Evolutionary conservation across 805 yeast species (phyloP).

Genomic region (Wickerhamiella bombiphila): DNA sequence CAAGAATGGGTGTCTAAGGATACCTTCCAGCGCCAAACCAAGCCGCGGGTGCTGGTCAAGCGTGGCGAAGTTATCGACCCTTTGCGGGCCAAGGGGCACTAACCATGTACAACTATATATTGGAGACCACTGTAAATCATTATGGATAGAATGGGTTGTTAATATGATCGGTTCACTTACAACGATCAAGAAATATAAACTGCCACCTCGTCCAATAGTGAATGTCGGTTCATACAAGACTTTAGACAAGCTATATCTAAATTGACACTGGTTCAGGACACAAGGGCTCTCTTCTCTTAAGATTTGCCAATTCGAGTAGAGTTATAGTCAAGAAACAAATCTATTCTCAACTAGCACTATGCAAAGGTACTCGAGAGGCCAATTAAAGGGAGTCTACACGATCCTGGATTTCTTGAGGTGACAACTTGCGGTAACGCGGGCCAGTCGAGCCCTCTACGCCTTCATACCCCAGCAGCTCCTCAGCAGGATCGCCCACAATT

Average conservation of each 20-base stretch:
- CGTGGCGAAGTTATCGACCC: constrained; percentile 89
- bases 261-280: no score
- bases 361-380: neutral
- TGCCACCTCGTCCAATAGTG: no score
- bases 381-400: constrained; percentile 57
- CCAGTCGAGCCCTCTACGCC: constrained; percentile 71
- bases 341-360: neutral
- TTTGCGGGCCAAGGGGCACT: constrained; percentile 28
- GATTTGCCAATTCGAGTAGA: neutral
- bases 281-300: no score
- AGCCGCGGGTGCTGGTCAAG: constrained; percentile 76
- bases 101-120: neutral
- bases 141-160: no score
- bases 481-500: constrained; percentile 70
- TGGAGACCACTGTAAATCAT: neutral
- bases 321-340: neutral
- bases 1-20: constrained; percentile 89
- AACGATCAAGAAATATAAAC: neutral
- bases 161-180: no score
- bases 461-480: constrained; percentile 64
- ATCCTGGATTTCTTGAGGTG: constrained; percentile 89
- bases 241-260: no score
- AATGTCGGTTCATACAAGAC: no score
- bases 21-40: constrained; percentile 73
- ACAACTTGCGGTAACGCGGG: constrained; percentile 73